Base-by-base conservation (phyloP, 2,329 filamentous ascomycete species). In the Aureobasidium subglaciale region DNA sequence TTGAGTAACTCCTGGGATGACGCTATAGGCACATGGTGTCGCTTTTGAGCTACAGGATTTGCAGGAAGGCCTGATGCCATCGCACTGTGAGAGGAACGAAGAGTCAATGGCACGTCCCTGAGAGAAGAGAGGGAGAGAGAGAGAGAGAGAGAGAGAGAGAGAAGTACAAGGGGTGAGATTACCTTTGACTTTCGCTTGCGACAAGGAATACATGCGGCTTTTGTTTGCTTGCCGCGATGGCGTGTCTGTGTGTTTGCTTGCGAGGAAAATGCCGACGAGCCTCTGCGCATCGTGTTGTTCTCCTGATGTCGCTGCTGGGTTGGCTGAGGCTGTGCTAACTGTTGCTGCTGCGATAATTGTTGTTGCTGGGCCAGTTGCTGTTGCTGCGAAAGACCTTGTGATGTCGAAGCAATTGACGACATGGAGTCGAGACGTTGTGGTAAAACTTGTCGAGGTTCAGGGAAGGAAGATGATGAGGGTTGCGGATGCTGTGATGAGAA, bases 111-210 rank as follows among this genome's bases (percentile, higher is more conserved):
- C 4, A 22, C 15, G 16, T 1, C 11, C 3, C 13, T n/a, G 37
- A 5, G 9, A 38, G 6, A 16, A 38, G 20, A 1, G 11, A 1
- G 5, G 35, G 16, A 24, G 6, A 22, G 18, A 3, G 18, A 20
- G 18, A 40, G 41, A 43, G 20, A 5, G n/a, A 20, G 16, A 29
- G 15, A 30, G n/a, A 30, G 20, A 15, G 3, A 4, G 10, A 6
- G 6, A 43, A 16, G 8, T 22, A 29, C 13, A 3, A 11, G 11
- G 22, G 20, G 13, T 13, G 16, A 10, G 13, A 11, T 13, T 53
- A 42, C 49, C 49, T 53, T 53, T 53, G 49, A 53, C 9, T 53
- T 53, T 27, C 49, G 35, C 34, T 34, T 41, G n/a, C 49, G 49
- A 15, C 49, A 53, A 11, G 49, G 37, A 2, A 53, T n/a, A 13